Conservation (phyloP, 75 land plant genomes). For the Isoetes taiwanensis region DNA sequence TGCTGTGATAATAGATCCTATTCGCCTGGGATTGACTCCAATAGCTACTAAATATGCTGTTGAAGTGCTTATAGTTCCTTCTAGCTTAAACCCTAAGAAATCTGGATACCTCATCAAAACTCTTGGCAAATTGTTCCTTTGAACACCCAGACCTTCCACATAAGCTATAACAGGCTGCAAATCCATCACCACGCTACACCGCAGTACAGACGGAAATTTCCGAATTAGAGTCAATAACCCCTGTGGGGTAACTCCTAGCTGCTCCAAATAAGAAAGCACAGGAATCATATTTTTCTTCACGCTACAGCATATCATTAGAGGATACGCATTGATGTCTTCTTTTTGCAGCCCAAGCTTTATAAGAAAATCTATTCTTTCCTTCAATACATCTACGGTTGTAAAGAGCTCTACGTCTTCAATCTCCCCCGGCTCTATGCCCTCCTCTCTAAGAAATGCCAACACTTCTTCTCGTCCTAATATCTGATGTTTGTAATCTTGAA, state of each 20-base stretch:
- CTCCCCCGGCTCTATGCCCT: slow-evolving; percentile 59
- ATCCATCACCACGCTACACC: slow-evolving; percentile 63
- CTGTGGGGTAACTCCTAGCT: slow-evolving; percentile 45
- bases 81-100: slow-evolving; percentile 71
- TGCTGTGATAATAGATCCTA: slow-evolving; percentile 48
- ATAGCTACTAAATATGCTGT: slow-evolving; percentile 71
- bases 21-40: slow-evolving; percentile 53
- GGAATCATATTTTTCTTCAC: slow-evolving; percentile 86
- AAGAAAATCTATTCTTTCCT: slow-evolving; percentile 71
- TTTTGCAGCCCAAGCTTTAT: slow-evolving; percentile 52
- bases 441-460: slow-evolving; percentile 38
- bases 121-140: slow-evolving; percentile 43
- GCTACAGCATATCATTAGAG: slow-evolving; percentile 71
- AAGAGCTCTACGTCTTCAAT: slow-evolving; percentile 67
- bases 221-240: slow-evolving; percentile 39
- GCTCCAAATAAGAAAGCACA: slow-evolving; percentile 67
- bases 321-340: slow-evolving; percentile 63
- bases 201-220: slow-evolving; percentile 67
- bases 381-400: slow-evolving; percentile 54
- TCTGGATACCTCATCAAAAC: slow-evolving; percentile 74
- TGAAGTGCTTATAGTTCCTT: slow-evolving; percentile 82
- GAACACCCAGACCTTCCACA: slow-evolving; percentile 60
- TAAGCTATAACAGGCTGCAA: slow-evolving; percentile 58
- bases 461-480: slow-evolving; percentile 34
- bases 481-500: neutral